Conservation (phyloP, 2,329 filamentous ascomycete genomes). For the Neoscytalidium dimidiatum region DNA sequence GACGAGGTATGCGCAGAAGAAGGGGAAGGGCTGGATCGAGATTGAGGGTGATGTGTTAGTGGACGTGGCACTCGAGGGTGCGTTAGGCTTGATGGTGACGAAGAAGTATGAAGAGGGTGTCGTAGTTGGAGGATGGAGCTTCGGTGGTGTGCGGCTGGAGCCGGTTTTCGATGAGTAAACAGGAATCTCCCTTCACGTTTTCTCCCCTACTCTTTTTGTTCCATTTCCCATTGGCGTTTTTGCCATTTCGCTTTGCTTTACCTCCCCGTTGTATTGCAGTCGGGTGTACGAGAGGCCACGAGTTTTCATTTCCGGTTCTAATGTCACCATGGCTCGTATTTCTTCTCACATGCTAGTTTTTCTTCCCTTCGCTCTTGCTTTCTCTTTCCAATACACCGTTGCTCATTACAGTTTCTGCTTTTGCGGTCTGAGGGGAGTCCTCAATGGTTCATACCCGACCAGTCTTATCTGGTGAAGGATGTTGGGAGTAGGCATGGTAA, state of each 20-base stretch:
- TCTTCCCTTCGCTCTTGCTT: not conserved
- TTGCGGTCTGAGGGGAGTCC: not conserved
- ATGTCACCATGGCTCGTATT: not conserved
- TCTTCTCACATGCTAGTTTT: not conserved
- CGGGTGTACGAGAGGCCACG: not conserved
- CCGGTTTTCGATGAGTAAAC: conserved; percentile 29
- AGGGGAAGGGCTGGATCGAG: conserved; percentile 39
- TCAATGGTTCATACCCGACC: not conserved
- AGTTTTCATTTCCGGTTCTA: not conserved
- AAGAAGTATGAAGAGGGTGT: conserved; percentile 35
- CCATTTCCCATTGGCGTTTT: not conserved
- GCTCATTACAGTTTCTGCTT: not conserved
- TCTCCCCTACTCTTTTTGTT: not conserved
- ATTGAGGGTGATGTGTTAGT: conserved; percentile 40
- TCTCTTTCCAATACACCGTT: not conserved
- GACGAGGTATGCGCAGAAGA: conserved; percentile 30
- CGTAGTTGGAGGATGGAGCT: conserved; percentile 39
- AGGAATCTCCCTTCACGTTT: not conserved
- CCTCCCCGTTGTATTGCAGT: not conserved
- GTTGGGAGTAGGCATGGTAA: not conserved
- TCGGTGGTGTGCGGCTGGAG: conserved; percentile 40
- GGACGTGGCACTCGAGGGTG: conserved; percentile 39
- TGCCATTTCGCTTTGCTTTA: not conserved
- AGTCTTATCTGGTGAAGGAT: not conserved
- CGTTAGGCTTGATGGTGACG: conserved; percentile 38